These are phyloP conservation scores for Naganishia friedmannii DNA, from an alignment of 768 basidiomycete species.

Conservation along the genomic window DNA sequence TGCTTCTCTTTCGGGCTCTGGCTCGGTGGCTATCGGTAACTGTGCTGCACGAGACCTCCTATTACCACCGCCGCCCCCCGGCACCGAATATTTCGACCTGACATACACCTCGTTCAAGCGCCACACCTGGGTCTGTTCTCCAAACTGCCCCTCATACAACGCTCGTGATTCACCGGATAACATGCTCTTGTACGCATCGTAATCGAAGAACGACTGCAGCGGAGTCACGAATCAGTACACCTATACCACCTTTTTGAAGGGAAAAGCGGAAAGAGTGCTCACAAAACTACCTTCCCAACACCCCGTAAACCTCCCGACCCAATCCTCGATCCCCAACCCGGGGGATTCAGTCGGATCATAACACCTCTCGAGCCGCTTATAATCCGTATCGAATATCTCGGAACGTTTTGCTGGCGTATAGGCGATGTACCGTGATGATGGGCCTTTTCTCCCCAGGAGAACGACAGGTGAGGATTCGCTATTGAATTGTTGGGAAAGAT, in stretches of 20 bases:
- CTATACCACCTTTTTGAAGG: neutral
- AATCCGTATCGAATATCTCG: constrained; percentile 50
- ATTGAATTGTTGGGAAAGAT: too few species aligned
- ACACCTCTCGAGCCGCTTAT: constrained; percentile 45
- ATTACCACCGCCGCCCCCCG: neutral
- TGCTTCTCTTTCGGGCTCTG: too few species aligned
- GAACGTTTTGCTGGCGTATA: constrained; percentile 37
- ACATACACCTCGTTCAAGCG: constrained; percentile 57
- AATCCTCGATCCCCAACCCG: constrained; percentile 42
- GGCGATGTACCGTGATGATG: constrained; percentile 23
- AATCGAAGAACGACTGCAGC: constrained; percentile 64
- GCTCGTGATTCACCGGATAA: constrained; percentile 59
- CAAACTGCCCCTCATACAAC: constrained; percentile 71
- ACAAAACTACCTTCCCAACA: constrained; percentile 50
- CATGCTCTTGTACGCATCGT: constrained; percentile 64
- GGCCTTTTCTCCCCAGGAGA: neutral
- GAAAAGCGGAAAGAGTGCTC: neutral
- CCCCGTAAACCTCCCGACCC: constrained; percentile 43
- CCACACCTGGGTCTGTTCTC: constrained; percentile 87
- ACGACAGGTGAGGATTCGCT: too few species aligned
- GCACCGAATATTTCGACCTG: constrained; percentile 26
- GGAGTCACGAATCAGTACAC: constrained; percentile 2
- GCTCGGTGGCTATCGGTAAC: too few species aligned
- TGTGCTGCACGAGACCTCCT: too few species aligned
- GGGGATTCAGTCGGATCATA: constrained; percentile 46